Evolutionary conservation across 306 rosid species (phyloP).

Genomic region (Vachellia collinsii): DNA sequence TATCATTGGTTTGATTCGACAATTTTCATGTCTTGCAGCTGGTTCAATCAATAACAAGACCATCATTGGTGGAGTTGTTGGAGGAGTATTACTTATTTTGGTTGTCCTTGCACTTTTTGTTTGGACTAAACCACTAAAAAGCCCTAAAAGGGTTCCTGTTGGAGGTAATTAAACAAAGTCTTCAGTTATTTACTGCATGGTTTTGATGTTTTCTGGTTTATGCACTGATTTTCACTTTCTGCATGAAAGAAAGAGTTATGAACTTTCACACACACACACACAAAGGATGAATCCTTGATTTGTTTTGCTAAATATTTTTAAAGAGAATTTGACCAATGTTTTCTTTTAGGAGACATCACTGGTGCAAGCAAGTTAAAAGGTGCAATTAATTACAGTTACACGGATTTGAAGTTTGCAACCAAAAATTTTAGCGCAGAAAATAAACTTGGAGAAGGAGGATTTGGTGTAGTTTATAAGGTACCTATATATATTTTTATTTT

Average conservation of each 20-base stretch:
- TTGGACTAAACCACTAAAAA: neutral
- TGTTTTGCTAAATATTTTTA: neutral
- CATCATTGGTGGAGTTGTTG: neutral
- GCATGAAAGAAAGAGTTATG: too few species aligned
- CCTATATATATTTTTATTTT: neutral
- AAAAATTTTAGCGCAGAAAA: neutral
- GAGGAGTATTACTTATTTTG: neutral
- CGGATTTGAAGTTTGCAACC: neutral
- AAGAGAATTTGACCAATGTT: neutral
- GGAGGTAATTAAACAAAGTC: neutral
- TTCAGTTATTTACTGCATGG: neutral
- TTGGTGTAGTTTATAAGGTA: neutral
- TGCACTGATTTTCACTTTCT: neutral
- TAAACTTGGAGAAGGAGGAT: conserved; percentile 9
- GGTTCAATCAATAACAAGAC: neutral
- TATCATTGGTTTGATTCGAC: neutral
- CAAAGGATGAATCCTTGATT: neutral
- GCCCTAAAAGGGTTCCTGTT: neutral
- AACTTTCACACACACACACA: neutral
- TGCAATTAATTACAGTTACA: neutral
- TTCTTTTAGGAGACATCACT: neutral
- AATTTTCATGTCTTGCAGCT: neutral
- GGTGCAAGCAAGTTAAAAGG: neutral
- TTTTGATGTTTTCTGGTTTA: neutral
- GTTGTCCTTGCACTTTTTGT: neutral